phyloP scores from a whole-genome alignment of 305 asterid genomes.

The Fraxinus baroniana region DNA sequence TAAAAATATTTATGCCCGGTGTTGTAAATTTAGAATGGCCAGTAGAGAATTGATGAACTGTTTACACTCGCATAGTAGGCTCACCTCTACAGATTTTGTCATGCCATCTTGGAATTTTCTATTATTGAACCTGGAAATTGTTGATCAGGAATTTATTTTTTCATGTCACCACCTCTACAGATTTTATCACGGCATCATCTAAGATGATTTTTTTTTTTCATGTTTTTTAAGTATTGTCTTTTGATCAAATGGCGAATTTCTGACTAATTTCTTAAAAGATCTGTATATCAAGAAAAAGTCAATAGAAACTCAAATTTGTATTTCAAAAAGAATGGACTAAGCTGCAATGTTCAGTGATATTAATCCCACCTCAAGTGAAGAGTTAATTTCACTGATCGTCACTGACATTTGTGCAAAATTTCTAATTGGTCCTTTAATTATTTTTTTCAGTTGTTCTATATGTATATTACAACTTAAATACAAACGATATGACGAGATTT shows the following conservation, averaged over 20 bases:
- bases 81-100: neutral
- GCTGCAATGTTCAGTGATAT: neutral
- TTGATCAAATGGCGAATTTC: neutral
- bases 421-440: neutral
- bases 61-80: neutral
- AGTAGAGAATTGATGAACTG: neutral
- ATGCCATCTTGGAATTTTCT: neutral
- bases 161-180: neutral
- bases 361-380: neutral
- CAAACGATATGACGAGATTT: neutral
- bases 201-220: neutral
- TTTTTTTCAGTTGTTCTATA: neutral
- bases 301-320: neutral
- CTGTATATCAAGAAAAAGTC: neutral
- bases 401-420: neutral
- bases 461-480: neutral
- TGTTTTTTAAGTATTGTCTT: neutral
- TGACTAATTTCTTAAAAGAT: neutral
- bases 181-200: neutral
- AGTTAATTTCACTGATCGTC: neutral
- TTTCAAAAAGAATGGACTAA: neutral
- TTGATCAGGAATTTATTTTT: neutral
- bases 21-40: conserved; percentile 5
- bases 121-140: neutral
- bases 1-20: neutral